A percentile compares a stretch with the other conserved stretches of the same genome.
Evolutionary conservation across 2,329 filamentous ascomycete species (phyloP).

Genomic region (Diaporthe sp.): DNA sequence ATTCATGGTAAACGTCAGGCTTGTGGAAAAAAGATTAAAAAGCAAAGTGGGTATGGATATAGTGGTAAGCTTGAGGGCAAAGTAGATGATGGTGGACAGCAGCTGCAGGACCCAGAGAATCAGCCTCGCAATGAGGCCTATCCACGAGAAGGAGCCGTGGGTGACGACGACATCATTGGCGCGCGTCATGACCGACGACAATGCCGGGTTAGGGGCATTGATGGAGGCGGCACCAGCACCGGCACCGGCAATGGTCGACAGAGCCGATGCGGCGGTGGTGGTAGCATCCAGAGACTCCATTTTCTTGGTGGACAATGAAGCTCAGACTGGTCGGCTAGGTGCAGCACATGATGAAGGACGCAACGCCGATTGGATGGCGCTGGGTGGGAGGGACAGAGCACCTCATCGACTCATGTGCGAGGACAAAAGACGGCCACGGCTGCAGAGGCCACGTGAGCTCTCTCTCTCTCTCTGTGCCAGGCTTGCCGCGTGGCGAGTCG

Average conservation of each 20-base stretch:
- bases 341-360: slow-evolving; percentile 35
- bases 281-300: slow-evolving; percentile 35
- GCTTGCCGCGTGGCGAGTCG: neutral
- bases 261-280: slow-evolving; percentile 16
- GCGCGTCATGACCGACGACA: slow-evolving; percentile 52
- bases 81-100: slow-evolving; percentile 74
- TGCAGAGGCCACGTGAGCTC: neutral
- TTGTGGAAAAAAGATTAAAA: slow-evolving; percentile 90
- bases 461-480: neutral
- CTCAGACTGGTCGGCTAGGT: slow-evolving; percentile 30
- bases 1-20: slow-evolving; percentile 97
- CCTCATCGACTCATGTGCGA: slow-evolving; percentile 29
- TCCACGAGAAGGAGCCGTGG: slow-evolving; percentile 62
- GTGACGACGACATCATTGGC: slow-evolving; percentile 49
- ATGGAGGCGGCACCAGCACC: slow-evolving; percentile 37
- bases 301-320: slow-evolving; percentile 28
- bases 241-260: slow-evolving; percentile 20
- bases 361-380: slow-evolving; percentile 35
- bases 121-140: slow-evolving; percentile 66
- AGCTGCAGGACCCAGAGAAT: slow-evolving; percentile 66
- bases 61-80: slow-evolving; percentile 84
- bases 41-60: slow-evolving; percentile 91
- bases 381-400: slow-evolving; percentile 16
- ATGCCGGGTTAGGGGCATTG: slow-evolving; percentile 43
- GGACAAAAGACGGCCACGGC: neutral